These are phyloP conservation scores for Sicyos baderoa DNA, from an alignment of 306 rosid species.

Conservation along the genomic window DNA sequence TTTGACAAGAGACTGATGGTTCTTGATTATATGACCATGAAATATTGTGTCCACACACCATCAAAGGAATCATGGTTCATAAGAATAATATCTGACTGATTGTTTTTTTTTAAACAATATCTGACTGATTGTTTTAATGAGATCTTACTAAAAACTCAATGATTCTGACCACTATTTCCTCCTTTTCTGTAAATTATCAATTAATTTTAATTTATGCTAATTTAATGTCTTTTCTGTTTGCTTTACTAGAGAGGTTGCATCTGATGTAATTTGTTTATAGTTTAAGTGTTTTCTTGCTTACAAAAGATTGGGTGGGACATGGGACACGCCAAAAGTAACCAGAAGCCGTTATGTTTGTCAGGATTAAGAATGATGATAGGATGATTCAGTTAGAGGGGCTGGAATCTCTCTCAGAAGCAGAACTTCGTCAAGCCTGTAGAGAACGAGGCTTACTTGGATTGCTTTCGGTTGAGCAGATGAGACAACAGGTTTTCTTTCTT, in stretches of 20 bases:
- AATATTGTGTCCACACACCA: neutral
- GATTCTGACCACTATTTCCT: neutral
- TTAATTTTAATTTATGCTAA: neutral
- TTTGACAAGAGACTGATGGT: too few species aligned
- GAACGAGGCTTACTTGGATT: slow-evolving; percentile 96
- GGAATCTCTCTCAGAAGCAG: slow-evolving; percentile 91
- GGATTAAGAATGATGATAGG: slow-evolving; percentile 86
- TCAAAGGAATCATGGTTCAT: neutral
- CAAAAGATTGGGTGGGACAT: neutral
- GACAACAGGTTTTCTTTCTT: slow-evolving; percentile 60
- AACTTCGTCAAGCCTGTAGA: slow-evolving; percentile 91
- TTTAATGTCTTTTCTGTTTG: neutral
- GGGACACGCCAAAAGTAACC: neutral
- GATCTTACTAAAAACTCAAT: neutral
- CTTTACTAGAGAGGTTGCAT: slow-evolving; percentile 9
- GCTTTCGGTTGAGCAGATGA: slow-evolving; percentile 91
- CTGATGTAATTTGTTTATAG: slow-evolving; percentile 1
- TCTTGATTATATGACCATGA: neutral
- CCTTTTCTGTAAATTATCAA: neutral
- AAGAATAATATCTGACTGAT: neutral
- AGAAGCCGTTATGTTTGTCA: slow-evolving; percentile 20
- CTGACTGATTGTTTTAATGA: neutral
- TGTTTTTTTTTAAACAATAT: too few species aligned
- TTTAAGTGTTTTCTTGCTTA: neutral
- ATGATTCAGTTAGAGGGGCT: slow-evolving; percentile 85